Evolutionary conservation across 129 eudicot genomes (phyloP), one percentile per base, ranked within the genome.

Genomic region (Tanacetum coccineum): DNA sequence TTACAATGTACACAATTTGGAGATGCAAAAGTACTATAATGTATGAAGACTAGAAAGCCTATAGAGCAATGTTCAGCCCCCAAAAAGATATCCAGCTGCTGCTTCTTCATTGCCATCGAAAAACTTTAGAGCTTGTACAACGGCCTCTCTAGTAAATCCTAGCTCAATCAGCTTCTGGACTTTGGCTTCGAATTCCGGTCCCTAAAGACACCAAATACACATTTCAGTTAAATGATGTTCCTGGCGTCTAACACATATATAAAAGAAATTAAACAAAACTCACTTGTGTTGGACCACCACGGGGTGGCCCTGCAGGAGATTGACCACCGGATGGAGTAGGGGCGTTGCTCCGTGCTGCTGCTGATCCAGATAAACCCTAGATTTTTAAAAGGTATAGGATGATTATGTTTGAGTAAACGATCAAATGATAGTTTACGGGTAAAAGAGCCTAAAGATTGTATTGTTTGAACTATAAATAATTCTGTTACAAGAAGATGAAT

Each of bases 61-160:
- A 1, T 36, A 36, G 10, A 36, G 2, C 46, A 46, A 64, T 32
- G 47, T 30, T 81, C 83, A 83, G 44, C 96, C 86, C 6, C 96
- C 96, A 71, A 94, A 94, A 54, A 94, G 99, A 75, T 80, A 86
- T 46, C 95, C 88, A 39, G 99, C 99, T 7, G 99, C 95, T 78
- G 79, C 90, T 58, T 94, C 97, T 84, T 94, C 99, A 25, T 94
- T 94, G 21, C 99, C 99, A 66, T 89, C 78, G 32, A 76, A 84
- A 44, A 87, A 63, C 79, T 94, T 86, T 3, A 94, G 74, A 73
- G 96, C 99, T 74, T 89, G 90, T 74, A 89, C 71, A 45, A 84
- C 90, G 57, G 84, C 84, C 21, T 81, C 87, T 77, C 99, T 86
- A 76, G 87, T 88, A 64, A 94, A 87, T 28, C 99, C 99, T 25